Percentiles rank a stretch among this genome's conserved stretches.
Evolutionary conservation across 2,329 filamentous ascomycete species (phyloP).

Genomic region (Xylaria hypoxylon): DNA sequence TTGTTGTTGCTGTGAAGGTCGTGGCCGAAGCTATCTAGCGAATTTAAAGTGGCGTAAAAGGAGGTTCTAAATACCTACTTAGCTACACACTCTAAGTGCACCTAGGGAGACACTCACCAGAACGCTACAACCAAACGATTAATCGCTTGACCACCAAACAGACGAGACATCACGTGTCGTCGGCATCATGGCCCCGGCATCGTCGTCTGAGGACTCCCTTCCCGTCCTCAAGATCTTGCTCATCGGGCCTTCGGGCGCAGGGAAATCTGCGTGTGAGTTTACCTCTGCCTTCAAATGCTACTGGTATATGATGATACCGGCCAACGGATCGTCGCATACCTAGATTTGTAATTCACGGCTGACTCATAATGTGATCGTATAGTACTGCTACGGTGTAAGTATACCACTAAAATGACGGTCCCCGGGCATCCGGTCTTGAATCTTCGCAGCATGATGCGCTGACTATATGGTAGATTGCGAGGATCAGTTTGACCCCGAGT

Average conservation of each 20-base stretch:
- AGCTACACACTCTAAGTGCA: not conserved
- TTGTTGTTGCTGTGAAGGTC: not conserved
- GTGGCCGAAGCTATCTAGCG: not conserved
- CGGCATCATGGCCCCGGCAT: constrained; percentile 51
- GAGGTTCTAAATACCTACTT: not conserved
- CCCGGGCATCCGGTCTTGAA: not conserved
- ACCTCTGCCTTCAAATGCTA: not conserved
- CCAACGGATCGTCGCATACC: not conserved
- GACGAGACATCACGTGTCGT: not conserved
- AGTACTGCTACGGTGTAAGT: constrained; percentile 63
- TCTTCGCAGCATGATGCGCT: constrained; percentile 11
- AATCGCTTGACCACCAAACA: not conserved
- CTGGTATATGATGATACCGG: not conserved
- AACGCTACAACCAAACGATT: not conserved
- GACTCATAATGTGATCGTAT: constrained; percentile 21
- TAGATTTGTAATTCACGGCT: constrained; percentile 22
- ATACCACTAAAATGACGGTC: not conserved
- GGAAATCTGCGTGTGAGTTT: constrained; percentile 65
- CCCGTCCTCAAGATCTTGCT: constrained; percentile 66
- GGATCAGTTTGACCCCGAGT: constrained; percentile 67
- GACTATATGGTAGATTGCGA: constrained; percentile 57
- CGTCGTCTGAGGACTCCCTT: constrained; percentile 57
- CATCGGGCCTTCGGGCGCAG: constrained; percentile 67
- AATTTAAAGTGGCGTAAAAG: not conserved
- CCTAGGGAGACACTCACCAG: not conserved